Base-by-base conservation (phyloP, 805 yeast species). In the Yarrowia phangngaensis region DNA sequence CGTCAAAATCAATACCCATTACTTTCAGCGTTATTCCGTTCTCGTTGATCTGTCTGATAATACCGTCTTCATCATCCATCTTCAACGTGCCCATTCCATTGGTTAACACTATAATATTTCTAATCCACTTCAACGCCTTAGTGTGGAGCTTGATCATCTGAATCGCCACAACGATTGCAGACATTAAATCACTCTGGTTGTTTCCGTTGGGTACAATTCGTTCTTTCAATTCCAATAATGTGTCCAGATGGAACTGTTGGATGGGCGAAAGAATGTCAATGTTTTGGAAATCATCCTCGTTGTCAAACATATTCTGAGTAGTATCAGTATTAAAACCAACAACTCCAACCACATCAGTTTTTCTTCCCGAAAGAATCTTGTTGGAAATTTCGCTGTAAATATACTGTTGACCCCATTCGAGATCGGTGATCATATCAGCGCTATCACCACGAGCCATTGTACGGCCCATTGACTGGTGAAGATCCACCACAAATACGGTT, bases 401-500 rank as follows among this genome's bases (percentile, higher is more conserved):
- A 52, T 73, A 76, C 16, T 62, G 59, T 51, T 72, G 48, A 4
- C 51, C 56, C 51, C 55, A 53, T 9, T 53, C 53, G 8, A 58
- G 33, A 22, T 58, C 61, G 6, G 56, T 33, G 22, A 32, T 22
- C 4, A 19, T 19, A 3, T 6, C 6, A 7, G 26, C 17, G 26
- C 30, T 28, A 2, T 29, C 20, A 8, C 55, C 40, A 7, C 52
- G 55, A 6, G 36, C 34, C 54, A 5, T 53, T 16, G 32, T 14
- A 13, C 35, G 47, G 14, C 57, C 58, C 67, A 63, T 63, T 11
- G 54, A 41, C 16, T 68, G 65, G 8, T 75, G 70, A 11, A 72
- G 63, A 58, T 80, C 85, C 12, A 76, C 68, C 8, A 78, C 66
- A 54, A 73, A 76, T 1, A 67, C 63, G 0, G 79, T 73, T 23